A percentile compares a stretch with the other conserved stretches of the same genome.
phyloP scores from a whole-genome alignment of 495 filamentous ascomycete species.

The Ascobolus immersus region DNA sequence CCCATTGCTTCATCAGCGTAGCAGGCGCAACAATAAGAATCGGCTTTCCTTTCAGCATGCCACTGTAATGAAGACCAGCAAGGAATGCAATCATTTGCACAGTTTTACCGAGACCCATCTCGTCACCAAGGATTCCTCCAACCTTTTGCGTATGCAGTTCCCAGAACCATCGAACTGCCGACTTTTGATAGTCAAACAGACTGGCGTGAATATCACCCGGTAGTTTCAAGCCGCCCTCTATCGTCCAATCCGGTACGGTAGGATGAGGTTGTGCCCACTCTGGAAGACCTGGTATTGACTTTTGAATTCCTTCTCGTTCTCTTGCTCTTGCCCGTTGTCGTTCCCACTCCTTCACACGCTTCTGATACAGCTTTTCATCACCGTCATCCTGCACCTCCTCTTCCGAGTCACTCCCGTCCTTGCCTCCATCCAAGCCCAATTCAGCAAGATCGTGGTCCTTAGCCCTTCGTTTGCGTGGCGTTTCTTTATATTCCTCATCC shows the following conservation, averaged over 20 bases:
- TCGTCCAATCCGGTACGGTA: slow-evolving; percentile 39
- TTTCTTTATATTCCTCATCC: background rate
- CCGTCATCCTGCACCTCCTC: slow-evolving; percentile 41
- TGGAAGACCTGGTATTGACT: slow-evolving; percentile 21
- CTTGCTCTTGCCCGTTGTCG: slow-evolving; percentile 39
- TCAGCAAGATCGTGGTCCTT: slow-evolving; percentile 43
- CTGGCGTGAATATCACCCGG: slow-evolving; percentile 79
- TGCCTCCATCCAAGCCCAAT: too few relatives aligned
- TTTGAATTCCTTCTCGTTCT: slow-evolving; percentile 11
- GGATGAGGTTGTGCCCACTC: slow-evolving; percentile 81
- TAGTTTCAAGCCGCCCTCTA: slow-evolving; percentile 44
- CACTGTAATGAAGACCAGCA: slow-evolving; percentile 73
- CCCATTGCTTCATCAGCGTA: slow-evolving; percentile 89
- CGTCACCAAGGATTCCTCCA: slow-evolving; percentile 85
- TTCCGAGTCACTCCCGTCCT: background rate
- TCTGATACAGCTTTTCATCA: slow-evolving; percentile 60
- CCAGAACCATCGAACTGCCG: slow-evolving; percentile 87
- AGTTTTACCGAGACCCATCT: slow-evolving; percentile 96
- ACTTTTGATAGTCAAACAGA: slow-evolving; percentile 87
- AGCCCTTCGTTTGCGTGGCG: slow-evolving; percentile 27
- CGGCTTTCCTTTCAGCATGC: slow-evolving; percentile 53
- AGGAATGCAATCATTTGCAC: slow-evolving; percentile 83
- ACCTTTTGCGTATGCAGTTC: slow-evolving; percentile 71
- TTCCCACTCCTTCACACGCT: slow-evolving; percentile 50
- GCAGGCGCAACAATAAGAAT: slow-evolving; percentile 77